Percentiles rank a stretch among this genome's conserved stretches.
Evolutionary conservation across 495 filamentous ascomycete species (phyloP).

Genomic region (Parmelia sp.): DNA sequence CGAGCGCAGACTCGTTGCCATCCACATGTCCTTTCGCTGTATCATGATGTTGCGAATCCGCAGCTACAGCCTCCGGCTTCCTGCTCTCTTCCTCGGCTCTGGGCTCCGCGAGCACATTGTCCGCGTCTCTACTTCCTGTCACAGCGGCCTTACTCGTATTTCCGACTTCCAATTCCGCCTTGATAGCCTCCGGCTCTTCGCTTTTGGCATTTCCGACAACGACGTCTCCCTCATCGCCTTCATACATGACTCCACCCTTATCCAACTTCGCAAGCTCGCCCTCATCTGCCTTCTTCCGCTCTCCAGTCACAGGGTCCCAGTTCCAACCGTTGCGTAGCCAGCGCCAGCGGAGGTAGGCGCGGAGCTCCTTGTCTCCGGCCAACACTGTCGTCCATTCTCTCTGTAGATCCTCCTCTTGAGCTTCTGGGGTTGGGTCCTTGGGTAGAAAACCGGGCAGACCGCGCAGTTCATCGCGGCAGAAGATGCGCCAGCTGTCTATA

Average conservation of each 20-base stretch:
- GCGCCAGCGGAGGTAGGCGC: slow-evolving; percentile 82
- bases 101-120: not conserved
- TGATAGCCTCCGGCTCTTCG: not conserved
- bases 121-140: not conserved
- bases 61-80: not conserved
- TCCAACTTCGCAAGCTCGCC: slow-evolving; percentile 53
- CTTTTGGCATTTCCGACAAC: not conserved
- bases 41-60: not conserved
- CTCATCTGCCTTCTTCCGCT: slow-evolving; percentile 49
- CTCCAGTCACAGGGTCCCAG: slow-evolving; percentile 71
- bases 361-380: slow-evolving; percentile 80
- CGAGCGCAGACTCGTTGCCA: not conserved
- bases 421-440: slow-evolving; percentile 31
- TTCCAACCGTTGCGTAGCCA: slow-evolving; percentile 81
- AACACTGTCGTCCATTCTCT: slow-evolving; percentile 82
- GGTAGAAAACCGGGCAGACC: slow-evolving; percentile 36
- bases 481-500: slow-evolving; percentile 89
- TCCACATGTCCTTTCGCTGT: not conserved
- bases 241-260: slow-evolving; percentile 54
- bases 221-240: slow-evolving; percentile 44
- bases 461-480: slow-evolving; percentile 75
- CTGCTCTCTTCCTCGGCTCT: no score
- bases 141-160: not conserved
- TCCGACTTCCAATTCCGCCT: not conserved
- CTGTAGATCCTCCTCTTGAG: slow-evolving; percentile 32